Conservation (phyloP, 2,329 filamentous ascomycete genomes). For the Colletotrichum melonis region DNA sequence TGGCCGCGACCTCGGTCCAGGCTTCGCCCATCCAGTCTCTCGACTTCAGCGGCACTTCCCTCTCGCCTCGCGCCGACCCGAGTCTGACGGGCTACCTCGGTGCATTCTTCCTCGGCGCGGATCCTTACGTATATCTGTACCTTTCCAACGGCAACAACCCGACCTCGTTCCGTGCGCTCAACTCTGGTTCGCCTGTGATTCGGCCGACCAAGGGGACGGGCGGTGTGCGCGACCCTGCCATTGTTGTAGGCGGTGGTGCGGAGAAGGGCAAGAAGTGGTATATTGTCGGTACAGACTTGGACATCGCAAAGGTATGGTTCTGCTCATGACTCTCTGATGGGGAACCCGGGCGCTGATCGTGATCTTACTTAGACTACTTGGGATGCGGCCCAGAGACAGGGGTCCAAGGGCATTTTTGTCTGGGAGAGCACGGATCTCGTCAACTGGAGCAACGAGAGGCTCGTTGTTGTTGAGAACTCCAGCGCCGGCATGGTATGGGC, state of each 20-base stretch:
- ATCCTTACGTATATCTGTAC: conserved; percentile 65
- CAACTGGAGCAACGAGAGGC: conserved; percentile 59
- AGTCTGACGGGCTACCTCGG: conserved; percentile 63
- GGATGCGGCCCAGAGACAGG: conserved; percentile 63
- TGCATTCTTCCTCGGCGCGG: conserved; percentile 65
- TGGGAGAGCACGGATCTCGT: conserved; percentile 65
- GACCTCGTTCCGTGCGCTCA: conserved; percentile 59
- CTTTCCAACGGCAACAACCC: conserved; percentile 64
- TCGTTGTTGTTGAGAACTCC: conserved; percentile 62
- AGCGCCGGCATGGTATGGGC: conserved; percentile 70
- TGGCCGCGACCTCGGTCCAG: conserved; percentile 14
- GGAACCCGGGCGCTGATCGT: conserved; percentile 19
- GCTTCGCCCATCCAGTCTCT: conserved; percentile 35
- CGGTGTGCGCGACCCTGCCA: conserved; percentile 63
- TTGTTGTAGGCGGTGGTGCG: conserved; percentile 57
- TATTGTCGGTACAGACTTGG: conserved; percentile 64
- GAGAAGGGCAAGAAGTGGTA: conserved; percentile 65
- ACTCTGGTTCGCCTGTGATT: conserved; percentile 59
- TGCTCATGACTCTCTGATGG: neutral
- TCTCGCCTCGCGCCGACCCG: conserved; percentile 47
- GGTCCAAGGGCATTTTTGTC: conserved; percentile 63
- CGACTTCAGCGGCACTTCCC: conserved; percentile 39
- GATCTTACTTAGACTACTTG: conserved; percentile 55
- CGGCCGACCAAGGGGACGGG: conserved; percentile 61
- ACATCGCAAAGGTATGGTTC: conserved; percentile 56